phyloP scores from a whole-genome alignment of 371 early-diverging fungal species.

The Mucor velutinosus region DNA sequence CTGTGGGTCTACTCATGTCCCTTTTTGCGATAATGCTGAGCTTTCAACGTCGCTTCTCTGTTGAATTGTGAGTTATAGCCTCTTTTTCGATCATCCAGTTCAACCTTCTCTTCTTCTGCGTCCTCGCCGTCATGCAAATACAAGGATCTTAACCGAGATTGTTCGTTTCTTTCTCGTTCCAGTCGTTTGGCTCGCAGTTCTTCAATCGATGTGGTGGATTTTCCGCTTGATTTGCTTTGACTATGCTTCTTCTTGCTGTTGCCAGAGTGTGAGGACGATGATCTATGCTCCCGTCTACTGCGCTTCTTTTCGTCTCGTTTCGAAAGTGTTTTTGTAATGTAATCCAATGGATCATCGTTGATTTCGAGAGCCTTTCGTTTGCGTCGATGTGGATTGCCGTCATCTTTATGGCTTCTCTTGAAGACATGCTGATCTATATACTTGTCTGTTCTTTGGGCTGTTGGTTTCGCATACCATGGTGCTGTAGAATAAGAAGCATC shows the following conservation, averaged over 20 bases:
- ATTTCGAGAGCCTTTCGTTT: conserved; percentile 19
- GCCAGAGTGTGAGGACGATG: not conserved
- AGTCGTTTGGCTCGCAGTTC: conserved; percentile 41
- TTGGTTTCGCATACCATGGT: conserved; percentile 40
- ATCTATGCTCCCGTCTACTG: not conserved
- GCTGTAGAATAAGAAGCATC: conserved; percentile 3
- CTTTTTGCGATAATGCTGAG: conserved; percentile 10
- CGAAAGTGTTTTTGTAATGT: conserved; percentile 14
- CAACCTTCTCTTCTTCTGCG: conserved; percentile 1
- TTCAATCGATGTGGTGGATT: conserved; percentile 31
- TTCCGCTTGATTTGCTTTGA: not conserved
- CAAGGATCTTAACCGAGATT: conserved; percentile 22
- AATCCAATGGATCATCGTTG: conserved; percentile 33
- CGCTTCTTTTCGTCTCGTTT: conserved; percentile 2
- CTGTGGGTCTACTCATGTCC: not conserved
- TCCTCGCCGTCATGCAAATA: conserved; percentile 15
- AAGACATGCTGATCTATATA: conserved; percentile 22
- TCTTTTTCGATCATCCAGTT: conserved; percentile 8
- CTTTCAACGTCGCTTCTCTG: conserved; percentile 19
- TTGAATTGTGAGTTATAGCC: conserved; percentile 33
- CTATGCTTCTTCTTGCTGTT: not conserved
- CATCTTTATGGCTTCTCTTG: not conserved
- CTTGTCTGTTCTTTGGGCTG: conserved; percentile 20
- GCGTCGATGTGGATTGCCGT: conserved; percentile 8
- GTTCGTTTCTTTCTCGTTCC: conserved; percentile 42